Evolutionary conservation across 2,329 filamentous ascomycete genomes (phyloP).

Genomic region (Monilinia aucupariae): DNA sequence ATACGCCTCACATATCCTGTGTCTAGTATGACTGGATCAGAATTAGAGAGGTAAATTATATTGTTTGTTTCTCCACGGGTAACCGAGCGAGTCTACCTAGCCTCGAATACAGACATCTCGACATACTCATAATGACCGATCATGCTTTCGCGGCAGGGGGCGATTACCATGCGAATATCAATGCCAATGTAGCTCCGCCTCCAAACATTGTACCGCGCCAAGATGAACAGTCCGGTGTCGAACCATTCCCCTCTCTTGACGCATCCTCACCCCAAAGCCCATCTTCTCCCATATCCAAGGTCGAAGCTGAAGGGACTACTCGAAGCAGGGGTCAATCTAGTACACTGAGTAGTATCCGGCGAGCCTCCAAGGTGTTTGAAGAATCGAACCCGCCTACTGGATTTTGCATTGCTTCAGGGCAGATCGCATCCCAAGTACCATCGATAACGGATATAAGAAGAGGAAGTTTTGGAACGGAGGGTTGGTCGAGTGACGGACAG

Average conservation of each 20-base stretch:
- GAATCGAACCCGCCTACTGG: slow-evolving; percentile 44
- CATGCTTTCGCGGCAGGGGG: neutral
- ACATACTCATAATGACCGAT: neutral
- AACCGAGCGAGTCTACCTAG: neutral
- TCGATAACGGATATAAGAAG: slow-evolving; percentile 32
- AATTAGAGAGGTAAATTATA: neutral
- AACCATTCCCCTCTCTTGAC: slow-evolving; percentile 22
- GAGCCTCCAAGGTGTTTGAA: slow-evolving; percentile 38
- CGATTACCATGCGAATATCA: neutral
- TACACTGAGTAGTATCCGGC: slow-evolving; percentile 29
- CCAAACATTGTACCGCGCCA: neutral
- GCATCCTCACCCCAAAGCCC: slow-evolving; percentile 6
- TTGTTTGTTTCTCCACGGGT: neutral
- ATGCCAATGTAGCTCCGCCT: slow-evolving; percentile 1
- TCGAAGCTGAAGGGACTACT: slow-evolving; percentile 19
- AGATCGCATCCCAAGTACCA: slow-evolving; percentile 37
- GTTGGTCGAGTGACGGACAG: slow-evolving; percentile 34
- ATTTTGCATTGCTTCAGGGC: slow-evolving; percentile 45
- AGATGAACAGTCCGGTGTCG: slow-evolving; percentile 9
- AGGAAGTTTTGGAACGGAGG: slow-evolving; percentile 32
- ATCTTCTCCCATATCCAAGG: neutral
- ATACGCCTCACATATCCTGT: neutral
- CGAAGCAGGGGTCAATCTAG: slow-evolving; percentile 22
- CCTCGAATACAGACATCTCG: neutral
- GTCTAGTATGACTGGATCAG: neutral